A percentile compares a stretch with the other conserved stretches of the same genome.
Evolutionary conservation across 106 monocot genomes (phyloP).

Genomic region (Gastrodia elata): DNA sequence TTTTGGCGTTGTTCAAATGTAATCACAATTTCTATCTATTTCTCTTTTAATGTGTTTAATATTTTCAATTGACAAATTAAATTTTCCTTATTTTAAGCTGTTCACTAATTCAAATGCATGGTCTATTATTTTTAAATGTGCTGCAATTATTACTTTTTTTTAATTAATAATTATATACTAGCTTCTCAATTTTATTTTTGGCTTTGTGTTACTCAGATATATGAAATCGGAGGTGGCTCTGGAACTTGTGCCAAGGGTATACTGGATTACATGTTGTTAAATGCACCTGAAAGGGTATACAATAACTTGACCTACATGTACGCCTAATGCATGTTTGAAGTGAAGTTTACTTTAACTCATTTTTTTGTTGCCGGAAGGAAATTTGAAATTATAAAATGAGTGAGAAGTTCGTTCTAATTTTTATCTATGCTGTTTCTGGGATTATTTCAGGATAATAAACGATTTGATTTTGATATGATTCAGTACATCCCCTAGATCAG

Average conservation of each 20-base stretch:
- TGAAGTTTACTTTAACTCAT: background rate
- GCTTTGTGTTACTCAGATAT: slow-evolving; percentile 55
- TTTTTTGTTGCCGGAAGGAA: background rate
- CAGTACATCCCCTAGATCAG: no score
- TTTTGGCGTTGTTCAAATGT: background rate
- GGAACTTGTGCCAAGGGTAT: slow-evolving; percentile 98
- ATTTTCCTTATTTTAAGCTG: background rate
- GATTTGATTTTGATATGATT: no score
- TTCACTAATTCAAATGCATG: background rate
- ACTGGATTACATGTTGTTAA: slow-evolving; percentile 98
- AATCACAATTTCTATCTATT: background rate
- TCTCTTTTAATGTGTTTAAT: background rate
- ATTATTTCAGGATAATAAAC: no score
- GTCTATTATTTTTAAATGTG: background rate
- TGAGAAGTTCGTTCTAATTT: background rate
- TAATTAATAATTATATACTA: background rate
- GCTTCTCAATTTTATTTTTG: background rate
- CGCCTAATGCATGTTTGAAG: slow-evolving; percentile 7
- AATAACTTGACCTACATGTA: slow-evolving; percentile 94
- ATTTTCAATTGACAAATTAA: background rate
- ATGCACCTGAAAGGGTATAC: slow-evolving; percentile 91
- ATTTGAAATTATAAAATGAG: slow-evolving; percentile 2
- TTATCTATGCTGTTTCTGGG: no score
- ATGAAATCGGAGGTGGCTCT: slow-evolving; percentile 99
- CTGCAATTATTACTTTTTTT: background rate